Conservation (phyloP, 345 rosid species). For the Jatropha curcas region DNA sequence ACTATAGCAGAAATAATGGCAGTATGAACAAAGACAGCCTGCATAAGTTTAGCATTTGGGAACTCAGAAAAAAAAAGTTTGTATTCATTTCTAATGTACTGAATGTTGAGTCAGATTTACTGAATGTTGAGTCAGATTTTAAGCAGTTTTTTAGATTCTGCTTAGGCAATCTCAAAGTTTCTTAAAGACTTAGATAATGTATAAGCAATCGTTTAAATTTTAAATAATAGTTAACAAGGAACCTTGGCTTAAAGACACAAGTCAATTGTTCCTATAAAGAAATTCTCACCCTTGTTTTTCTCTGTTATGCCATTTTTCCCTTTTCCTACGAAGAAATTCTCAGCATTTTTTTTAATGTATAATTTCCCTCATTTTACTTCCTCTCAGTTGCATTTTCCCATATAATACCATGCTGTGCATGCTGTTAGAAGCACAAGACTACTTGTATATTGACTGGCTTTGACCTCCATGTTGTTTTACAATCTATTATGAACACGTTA, state of each 20-base stretch:
- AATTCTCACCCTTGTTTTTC: slow-evolving; percentile 4
- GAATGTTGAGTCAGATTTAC: too few species aligned
- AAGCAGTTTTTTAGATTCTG: slow-evolving; percentile 35
- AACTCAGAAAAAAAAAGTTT: slow-evolving; percentile 23
- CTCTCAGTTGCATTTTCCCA: background rate
- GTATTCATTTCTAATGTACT: slow-evolving; percentile 25
- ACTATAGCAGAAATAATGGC: slow-evolving; percentile 24
- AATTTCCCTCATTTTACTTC: too few species aligned
- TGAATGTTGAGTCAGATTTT: slow-evolving; percentile 18
- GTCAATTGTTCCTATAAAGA: slow-evolving; percentile 23
- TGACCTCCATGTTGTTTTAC: background rate
- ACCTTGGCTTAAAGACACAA: slow-evolving; percentile 35
- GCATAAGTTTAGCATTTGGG: slow-evolving; percentile 15
- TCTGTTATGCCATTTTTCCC: background rate
- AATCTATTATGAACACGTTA: background rate
- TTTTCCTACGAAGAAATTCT: background rate
- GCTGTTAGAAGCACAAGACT: background rate
- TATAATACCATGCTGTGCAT: background rate
- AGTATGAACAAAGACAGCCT: slow-evolving; percentile 20
- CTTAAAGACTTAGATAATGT: slow-evolving; percentile 29
- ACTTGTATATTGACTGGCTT: background rate
- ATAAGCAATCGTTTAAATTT: slow-evolving; percentile 36
- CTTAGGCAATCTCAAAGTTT: slow-evolving; percentile 22
- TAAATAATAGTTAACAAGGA: slow-evolving; percentile 35
- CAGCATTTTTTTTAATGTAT: background rate